Evolutionary conservation across 2,329 filamentous ascomycete species (phyloP).

Genomic region (Exophiala spinifera): DNA sequence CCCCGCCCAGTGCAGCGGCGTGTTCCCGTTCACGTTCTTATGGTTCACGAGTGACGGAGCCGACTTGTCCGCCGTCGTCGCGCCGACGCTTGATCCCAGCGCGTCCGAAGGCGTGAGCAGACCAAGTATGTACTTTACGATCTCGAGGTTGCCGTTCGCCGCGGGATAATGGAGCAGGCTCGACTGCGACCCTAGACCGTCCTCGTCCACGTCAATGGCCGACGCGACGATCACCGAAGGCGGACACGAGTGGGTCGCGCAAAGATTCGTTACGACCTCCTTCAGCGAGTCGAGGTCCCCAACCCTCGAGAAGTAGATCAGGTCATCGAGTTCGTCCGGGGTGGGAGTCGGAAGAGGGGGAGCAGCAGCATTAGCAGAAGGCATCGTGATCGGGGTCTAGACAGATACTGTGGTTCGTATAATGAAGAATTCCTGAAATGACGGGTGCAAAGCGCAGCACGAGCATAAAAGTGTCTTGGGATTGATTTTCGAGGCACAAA

Average conservation of each 20-base stretch:
- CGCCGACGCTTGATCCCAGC: constrained; percentile 17
- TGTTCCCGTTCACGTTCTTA: constrained; percentile 81
- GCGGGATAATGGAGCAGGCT: constrained; percentile 79
- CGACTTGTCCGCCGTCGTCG: constrained; percentile 32
- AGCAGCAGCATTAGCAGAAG: constrained; percentile 4
- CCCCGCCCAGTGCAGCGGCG: constrained; percentile 88
- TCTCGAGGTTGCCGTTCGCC: constrained; percentile 83
- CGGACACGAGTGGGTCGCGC: constrained; percentile 58
- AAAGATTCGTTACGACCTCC: constrained; percentile 56
- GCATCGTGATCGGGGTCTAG: neutral
- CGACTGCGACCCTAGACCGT: constrained; percentile 46
- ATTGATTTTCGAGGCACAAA: neutral
- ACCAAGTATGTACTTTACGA: constrained; percentile 32
- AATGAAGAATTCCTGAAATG: no score
- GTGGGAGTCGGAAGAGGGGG: constrained; percentile 10
- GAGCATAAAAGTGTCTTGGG: neutral
- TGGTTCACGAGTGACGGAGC: constrained; percentile 37
- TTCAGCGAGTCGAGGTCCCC: constrained; percentile 72
- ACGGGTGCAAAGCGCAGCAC: no score
- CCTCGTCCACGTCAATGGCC: constrained; percentile 70
- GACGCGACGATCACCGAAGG: constrained; percentile 64
- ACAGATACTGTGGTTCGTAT: no score
- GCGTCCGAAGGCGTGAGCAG: constrained; percentile 7
- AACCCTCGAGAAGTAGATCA: constrained; percentile 79
- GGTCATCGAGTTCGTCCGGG: constrained; percentile 63